These are phyloP conservation scores for Areca catechu DNA, from an alignment of 176 grass and related monocot species.

Conservation along the genomic window DNA sequence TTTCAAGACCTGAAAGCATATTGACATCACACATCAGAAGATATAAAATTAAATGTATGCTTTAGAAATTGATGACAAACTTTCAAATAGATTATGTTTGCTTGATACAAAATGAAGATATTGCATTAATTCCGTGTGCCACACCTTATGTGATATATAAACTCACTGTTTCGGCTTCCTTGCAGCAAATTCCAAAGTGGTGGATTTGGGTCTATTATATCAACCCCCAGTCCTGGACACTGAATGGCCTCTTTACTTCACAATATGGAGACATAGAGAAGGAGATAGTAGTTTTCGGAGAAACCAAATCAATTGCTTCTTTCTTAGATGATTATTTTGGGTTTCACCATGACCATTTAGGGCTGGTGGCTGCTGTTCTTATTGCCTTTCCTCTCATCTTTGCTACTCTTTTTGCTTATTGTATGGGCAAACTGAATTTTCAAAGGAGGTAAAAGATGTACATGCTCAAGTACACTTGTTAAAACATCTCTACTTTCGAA, in stretches of 20 bases:
- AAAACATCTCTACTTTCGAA: too few species aligned
- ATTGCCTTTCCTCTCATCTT: conserved; percentile 36
- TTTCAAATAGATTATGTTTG: too few species aligned
- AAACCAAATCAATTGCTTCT: conserved; percentile 33
- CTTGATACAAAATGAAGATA: background rate
- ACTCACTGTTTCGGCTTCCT: conserved; percentile 4
- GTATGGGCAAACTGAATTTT: conserved; percentile 62
- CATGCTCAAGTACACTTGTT: too few species aligned
- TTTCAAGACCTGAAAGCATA: too few species aligned
- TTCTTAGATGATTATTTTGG: conserved; percentile 65
- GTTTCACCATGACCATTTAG: conserved; percentile 32
- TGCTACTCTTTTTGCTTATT: conserved; percentile 44
- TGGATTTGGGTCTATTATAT: conserved; percentile 82
- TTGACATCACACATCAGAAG: too few species aligned
- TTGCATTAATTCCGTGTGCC: background rate
- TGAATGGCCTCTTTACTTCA: conserved; percentile 53
- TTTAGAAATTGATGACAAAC: too few species aligned
- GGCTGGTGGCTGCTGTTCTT: conserved; percentile 34
- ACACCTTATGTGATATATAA: background rate
- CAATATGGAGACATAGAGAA: conserved; percentile 47
- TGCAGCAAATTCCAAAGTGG: conserved; percentile 83
- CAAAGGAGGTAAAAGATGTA: conserved; percentile 37
- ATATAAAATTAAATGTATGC: too few species aligned
- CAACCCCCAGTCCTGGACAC: conserved; percentile 41
- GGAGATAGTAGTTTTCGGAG: conserved; percentile 30